Base-by-base conservation (phyloP, 495 filamentous ascomycete species). In the Acidomyces sp. region DNA sequence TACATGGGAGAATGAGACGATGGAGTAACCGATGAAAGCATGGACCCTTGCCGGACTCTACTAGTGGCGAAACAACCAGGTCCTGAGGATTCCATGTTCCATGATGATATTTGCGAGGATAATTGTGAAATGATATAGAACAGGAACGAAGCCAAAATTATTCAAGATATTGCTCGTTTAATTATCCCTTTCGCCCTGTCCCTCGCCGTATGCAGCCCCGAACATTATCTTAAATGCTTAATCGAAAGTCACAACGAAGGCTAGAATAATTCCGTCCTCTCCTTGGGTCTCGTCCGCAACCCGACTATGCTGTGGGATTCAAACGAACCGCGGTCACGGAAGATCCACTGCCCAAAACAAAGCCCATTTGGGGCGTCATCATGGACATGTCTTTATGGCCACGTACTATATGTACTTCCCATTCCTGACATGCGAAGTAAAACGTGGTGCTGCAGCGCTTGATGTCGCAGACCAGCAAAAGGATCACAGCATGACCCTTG, bases 391-490 rank as follows among this genome's bases (percentile, higher is more conserved):
- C n/a, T n/a, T n/a, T n/a, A n/a, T n/a, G n/a, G n/a, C n/a, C n/a
- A n/a, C n/a, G n/a, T n/a, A n/a, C 20, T 18, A 58, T 2, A 65
- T 64, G 47, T 63, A 63, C 48, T 62, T 66, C 43, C 58, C 57
- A 5, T 65, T 67, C 34, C 46, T 66, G 3, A 58, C 57, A 0
- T 62, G 54, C 37, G 54, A 64, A 33, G 55, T 65, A 12, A 65
- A 62, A 37, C 61, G 49, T 29, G 56, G 55, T 22, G 51, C 47
- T 13, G 45, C 48, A 19, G 56, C 53, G 22, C 53, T 65, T 34
- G 49, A 62, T 34, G 26, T 63, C 22, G 54, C 59, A 17, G 55
- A 65, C 46, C 59, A 56, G 30, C 55, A 62, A 37, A 55, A 62
- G 39, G 47, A 47, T 46, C 58, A 65, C 39, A 67, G 61, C 37